Evolutionary conservation across 2,329 filamentous ascomycete species (phyloP).

Genomic region (Bimuria novae-zelandiae): DNA sequence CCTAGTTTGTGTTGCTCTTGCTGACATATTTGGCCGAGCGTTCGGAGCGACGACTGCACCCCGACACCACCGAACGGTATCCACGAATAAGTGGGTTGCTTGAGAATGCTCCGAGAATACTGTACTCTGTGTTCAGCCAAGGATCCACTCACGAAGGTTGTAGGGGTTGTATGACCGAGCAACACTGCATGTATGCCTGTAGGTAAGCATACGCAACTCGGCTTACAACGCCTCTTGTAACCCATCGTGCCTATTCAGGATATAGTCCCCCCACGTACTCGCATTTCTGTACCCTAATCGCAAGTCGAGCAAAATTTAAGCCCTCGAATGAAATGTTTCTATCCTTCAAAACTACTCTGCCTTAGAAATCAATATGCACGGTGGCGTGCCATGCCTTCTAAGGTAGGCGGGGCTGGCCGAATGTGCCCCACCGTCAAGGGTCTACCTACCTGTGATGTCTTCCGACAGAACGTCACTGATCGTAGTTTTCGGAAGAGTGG

Average conservation of each 20-base stretch:
- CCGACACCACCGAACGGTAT: not conserved
- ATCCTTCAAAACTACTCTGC: no score
- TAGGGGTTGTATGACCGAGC: no score
- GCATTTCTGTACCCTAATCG: no score
- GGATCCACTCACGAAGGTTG: no score
- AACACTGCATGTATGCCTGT: no score
- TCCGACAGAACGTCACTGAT: conserved; percentile 24
- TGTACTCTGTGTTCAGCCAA: no score
- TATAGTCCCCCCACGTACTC: not conserved
- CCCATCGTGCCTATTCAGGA: not conserved
- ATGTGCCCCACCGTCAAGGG: conserved; percentile 18
- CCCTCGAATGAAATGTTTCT: no score
- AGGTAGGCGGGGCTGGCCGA: conserved; percentile 20
- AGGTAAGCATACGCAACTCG: not conserved
- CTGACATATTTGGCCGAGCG: not conserved
- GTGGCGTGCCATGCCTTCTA: conserved; percentile 8
- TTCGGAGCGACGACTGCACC: not conserved
- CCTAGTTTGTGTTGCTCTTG: not conserved
- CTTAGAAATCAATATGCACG: conserved; percentile 39
- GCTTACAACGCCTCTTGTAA: not conserved
- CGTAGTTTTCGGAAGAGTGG: conserved; percentile 23
- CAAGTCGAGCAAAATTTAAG: no score
- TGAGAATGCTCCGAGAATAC: no score
- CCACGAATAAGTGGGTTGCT: not conserved
- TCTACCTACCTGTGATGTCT: conserved; percentile 5